A percentile compares a stretch with the other conserved stretches of the same genome.
Evolutionary conservation across 176 grass and related monocot genomes (phyloP).

Genomic region (Oryza punctata): DNA sequence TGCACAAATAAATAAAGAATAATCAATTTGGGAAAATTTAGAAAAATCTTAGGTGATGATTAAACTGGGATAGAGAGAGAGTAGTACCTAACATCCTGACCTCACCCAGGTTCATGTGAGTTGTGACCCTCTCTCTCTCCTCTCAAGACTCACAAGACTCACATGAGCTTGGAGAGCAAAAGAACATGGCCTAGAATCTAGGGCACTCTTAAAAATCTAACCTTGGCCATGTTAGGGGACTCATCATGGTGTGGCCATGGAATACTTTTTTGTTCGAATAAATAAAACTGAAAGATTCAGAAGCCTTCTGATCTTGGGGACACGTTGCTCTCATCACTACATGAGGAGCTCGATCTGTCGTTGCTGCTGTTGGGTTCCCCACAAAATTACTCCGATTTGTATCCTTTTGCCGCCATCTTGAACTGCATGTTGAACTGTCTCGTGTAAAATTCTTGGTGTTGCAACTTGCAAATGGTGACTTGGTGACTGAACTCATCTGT

Average conservation of each 20-base stretch:
- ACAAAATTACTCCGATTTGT: neutral
- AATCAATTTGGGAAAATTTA: too few species aligned
- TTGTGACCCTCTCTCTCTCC: slow-evolving; percentile 19
- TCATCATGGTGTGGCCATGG: neutral
- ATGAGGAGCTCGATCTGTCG: slow-evolving; percentile 28
- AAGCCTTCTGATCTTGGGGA: slow-evolving; percentile 22
- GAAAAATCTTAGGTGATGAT: too few species aligned
- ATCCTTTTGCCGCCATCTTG: neutral
- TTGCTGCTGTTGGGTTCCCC: slow-evolving; percentile 3
- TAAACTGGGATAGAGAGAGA: too few species aligned
- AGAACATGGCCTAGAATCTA: slow-evolving; percentile 42
- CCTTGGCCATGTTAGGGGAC: slow-evolving; percentile 12
- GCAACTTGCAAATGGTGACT: neutral
- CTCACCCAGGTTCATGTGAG: slow-evolving; percentile 30
- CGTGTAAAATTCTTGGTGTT: neutral
- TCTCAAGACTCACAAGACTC: slow-evolving; percentile 31
- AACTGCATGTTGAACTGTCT: neutral
- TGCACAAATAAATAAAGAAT: too few species aligned
- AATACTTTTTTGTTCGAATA: slow-evolving; percentile 13
- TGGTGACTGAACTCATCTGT: neutral
- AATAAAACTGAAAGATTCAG: slow-evolving; percentile 27
- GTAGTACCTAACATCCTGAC: neutral
- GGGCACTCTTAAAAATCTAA: neutral
- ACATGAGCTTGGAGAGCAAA: slow-evolving; percentile 40
- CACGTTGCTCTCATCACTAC: slow-evolving; percentile 36